phyloP scores from a whole-genome alignment of 2,329 filamentous ascomycete genomes.

The Fusarium oligoseptatum region DNA sequence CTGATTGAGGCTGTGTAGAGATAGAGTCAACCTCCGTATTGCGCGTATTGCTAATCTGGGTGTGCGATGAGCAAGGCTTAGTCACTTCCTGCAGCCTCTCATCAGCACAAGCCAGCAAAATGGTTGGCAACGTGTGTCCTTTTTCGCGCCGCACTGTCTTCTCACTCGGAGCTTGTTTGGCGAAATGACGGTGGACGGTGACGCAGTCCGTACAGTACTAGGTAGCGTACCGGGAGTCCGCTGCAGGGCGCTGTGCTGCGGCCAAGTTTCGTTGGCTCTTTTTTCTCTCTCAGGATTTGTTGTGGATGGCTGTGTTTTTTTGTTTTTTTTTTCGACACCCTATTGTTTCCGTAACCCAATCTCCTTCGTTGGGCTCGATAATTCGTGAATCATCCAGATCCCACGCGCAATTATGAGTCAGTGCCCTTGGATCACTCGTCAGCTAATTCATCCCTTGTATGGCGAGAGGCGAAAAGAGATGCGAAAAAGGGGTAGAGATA shows the following conservation, averaged over 20 bases:
- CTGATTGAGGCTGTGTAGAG: slow-evolving; percentile 39
- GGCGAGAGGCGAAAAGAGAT: slow-evolving; percentile 25
- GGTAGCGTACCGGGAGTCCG: slow-evolving; percentile 32
- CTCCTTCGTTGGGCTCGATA: slow-evolving; percentile 30
- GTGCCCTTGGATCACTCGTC: slow-evolving; percentile 22
- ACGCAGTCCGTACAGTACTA: slow-evolving; percentile 39
- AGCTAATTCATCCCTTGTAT: slow-evolving; percentile 19
- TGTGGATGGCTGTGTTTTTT: slow-evolving; percentile 30
- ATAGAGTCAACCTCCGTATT: slow-evolving; percentile 15
- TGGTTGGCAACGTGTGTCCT: slow-evolving; percentile 33
- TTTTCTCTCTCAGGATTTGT: slow-evolving; percentile 14
- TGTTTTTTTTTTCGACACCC: slow-evolving; percentile 27
- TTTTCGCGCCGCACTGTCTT: slow-evolving; percentile 38
- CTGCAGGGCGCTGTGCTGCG: slow-evolving; percentile 39
- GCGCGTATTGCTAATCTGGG: slow-evolving; percentile 38
- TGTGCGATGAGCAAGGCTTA: slow-evolving; percentile 41
- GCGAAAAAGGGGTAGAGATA: slow-evolving; percentile 27
- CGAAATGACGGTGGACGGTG: slow-evolving; percentile 44
- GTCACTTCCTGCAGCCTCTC: slow-evolving; percentile 40
- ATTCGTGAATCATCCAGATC: slow-evolving; percentile 35
- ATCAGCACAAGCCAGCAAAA: slow-evolving; percentile 23
- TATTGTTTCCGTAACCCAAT: slow-evolving; percentile 37
- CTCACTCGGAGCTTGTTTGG: slow-evolving; percentile 26
- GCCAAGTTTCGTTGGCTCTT: slow-evolving; percentile 39
- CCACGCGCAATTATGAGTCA: slow-evolving; percentile 43